phyloP scores from a whole-genome alignment of 1,284 basidiomycete genomes.

The Flammula alnicola region DNA sequence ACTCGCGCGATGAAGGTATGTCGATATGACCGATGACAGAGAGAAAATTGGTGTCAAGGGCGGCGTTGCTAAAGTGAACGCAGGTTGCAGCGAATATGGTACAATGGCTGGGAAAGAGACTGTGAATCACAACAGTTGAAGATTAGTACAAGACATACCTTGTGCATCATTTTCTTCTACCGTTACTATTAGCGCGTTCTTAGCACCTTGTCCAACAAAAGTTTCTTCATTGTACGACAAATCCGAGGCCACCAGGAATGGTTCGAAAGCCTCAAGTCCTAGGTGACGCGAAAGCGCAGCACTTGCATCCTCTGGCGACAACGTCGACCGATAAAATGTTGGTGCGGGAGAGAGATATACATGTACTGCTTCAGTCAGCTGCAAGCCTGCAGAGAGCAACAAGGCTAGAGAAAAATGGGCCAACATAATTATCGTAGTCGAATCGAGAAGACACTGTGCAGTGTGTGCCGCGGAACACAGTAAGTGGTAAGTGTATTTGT shows the following conservation, averaged over 20 bases:
- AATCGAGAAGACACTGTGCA: too few species aligned
- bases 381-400: conserved; percentile 34
- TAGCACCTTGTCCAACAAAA: conserved; percentile 62
- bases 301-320: conserved; percentile 60
- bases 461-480: conserved; percentile 3
- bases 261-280: conserved; percentile 69
- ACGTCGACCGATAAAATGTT: conserved; percentile 36
- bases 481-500: conserved; percentile 25
- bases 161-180: conserved; percentile 59
- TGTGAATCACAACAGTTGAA: conserved; percentile 17
- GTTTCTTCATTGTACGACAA: conserved; percentile 38
- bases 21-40: conserved; percentile 55
- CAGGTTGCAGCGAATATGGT: conserved; percentile 48
- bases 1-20: conserved; percentile 59
- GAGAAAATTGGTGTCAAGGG: conserved; percentile 37
- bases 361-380: conserved; percentile 45
- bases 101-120: conserved; percentile 46
- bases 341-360: conserved; percentile 61
- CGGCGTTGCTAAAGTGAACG: conserved; percentile 44
- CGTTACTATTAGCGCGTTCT: conserved; percentile 57
- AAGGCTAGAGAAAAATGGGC: conserved; percentile 28
- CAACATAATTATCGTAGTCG: conserved; percentile 28
- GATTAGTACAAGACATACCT: conserved; percentile 45
- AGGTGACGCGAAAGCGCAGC: conserved; percentile 68
- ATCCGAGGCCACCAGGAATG: conserved; percentile 42